Percentiles rank a stretch among this genome's conserved stretches.
Conservation (phyloP, 257 asterid species). For the Galeopsis tetrahit region DNA sequence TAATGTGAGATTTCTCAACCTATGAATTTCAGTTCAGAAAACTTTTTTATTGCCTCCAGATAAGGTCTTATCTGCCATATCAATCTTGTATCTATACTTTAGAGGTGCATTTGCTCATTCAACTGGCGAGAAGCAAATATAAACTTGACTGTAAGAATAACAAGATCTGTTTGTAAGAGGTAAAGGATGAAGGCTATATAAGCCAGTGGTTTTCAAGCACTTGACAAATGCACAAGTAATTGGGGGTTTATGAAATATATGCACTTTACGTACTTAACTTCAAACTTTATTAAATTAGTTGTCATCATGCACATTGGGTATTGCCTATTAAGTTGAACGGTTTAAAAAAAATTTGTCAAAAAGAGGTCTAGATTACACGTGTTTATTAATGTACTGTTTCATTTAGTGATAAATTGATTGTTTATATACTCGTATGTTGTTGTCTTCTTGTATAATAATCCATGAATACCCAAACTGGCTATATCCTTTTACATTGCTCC, state of each 20-base stretch:
- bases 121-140: constrained; percentile 12
- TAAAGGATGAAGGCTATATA: neutral
- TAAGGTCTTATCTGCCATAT: constrained; percentile 11
- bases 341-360: neutral
- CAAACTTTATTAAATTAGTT: constrained; percentile 25
- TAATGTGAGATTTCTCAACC: constrained; percentile 63
- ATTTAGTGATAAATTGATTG: constrained; percentile 6
- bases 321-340: neutral
- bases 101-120: constrained; percentile 20
- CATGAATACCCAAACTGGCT: neutral
- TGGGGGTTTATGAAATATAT: constrained; percentile 1
- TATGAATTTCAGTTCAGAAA: neutral
- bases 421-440: neutral
- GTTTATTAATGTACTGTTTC: constrained; percentile 2
- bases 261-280: constrained; percentile 18
- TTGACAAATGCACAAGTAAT: constrained; percentile 16
- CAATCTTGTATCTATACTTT: constrained; percentile 24
- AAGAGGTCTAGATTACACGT: neutral
- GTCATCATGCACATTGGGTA: constrained; percentile 21
- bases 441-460: constrained; percentile 11
- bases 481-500: constrained; percentile 13
- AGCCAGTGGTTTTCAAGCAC: neutral
- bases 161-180: constrained; percentile 12
- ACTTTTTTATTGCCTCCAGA: constrained; percentile 7
- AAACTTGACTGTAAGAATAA: constrained; percentile 9